phyloP scores from a whole-genome alignment of 331 rosid species.

The Malus hybrid region DNA sequence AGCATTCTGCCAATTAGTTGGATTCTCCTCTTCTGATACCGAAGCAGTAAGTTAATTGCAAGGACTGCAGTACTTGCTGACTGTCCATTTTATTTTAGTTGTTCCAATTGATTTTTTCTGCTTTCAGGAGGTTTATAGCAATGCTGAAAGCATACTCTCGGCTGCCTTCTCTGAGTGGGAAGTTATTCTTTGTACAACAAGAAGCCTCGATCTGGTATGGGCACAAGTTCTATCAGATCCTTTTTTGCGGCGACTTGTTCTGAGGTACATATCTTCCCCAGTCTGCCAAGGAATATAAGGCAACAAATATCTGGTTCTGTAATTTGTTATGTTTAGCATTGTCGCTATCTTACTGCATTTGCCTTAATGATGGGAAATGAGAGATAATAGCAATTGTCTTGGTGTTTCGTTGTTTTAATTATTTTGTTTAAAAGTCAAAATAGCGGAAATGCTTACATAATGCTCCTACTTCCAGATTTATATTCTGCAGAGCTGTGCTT shows the following conservation, averaged over 20 bases:
- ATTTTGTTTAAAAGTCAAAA: neutral
- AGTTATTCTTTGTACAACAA: slow-evolving; percentile 67
- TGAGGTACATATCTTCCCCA: slow-evolving; percentile 49
- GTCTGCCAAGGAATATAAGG: neutral
- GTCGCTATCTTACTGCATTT: neutral
- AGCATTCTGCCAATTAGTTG: slow-evolving; percentile 90
- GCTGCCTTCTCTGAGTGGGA: slow-evolving; percentile 88
- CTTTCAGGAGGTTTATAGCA: slow-evolving; percentile 53
- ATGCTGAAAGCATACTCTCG: slow-evolving; percentile 75
- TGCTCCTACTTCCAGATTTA: slow-evolving; percentile 59
- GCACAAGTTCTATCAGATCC: slow-evolving; percentile 85
- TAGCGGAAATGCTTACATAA: slow-evolving; percentile 11
- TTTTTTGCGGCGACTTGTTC: slow-evolving; percentile 77
- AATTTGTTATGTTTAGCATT: neutral
- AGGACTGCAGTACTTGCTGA: neutral
- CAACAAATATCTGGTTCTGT: neutral
- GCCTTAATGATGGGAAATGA: neutral
- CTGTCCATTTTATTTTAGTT: slow-evolving; percentile 13
- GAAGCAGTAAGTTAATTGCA: slow-evolving; percentile 52
- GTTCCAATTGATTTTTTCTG: slow-evolving; percentile 22
- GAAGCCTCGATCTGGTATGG: slow-evolving; percentile 82
- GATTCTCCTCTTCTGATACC: slow-evolving; percentile 34
- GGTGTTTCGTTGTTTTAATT: neutral
- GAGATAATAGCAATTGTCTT: slow-evolving; percentile 1
- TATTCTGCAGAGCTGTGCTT: slow-evolving; percentile 78